Evolutionary conservation across 2,329 filamentous ascomycete species (phyloP).

Genomic region (Cercospora brassicicola): DNA sequence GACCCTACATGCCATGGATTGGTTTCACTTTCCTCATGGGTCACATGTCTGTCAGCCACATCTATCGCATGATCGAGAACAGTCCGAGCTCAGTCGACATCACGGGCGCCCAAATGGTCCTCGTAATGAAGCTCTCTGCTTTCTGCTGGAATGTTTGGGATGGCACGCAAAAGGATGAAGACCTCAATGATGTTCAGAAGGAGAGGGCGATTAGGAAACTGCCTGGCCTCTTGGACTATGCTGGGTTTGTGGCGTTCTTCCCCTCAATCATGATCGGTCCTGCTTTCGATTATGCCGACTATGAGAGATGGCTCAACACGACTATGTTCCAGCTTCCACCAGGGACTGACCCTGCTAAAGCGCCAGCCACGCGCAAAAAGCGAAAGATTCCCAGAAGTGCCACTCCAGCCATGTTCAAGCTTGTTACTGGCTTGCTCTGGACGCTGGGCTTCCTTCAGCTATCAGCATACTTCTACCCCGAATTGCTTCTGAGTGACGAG

Average conservation of each 20-base stretch:
- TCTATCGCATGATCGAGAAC: constrained; percentile 72
- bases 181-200: constrained; percentile 84
- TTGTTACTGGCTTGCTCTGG: constrained; percentile 71
- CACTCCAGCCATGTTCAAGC: constrained; percentile 78
- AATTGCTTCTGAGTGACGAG: constrained; percentile 63
- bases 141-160: constrained; percentile 99
- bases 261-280: constrained; percentile 86
- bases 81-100: constrained; percentile 74
- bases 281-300: constrained; percentile 92
- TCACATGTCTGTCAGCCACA: constrained; percentile 89
- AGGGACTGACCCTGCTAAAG: constrained; percentile 79
- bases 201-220: constrained; percentile 74
- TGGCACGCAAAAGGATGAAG: constrained; percentile 72
- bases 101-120: constrained; percentile 93
- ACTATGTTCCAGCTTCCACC: constrained; percentile 88
- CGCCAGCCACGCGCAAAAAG: constrained; percentile 82
- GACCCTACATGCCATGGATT: constrained; percentile 96
- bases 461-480: constrained; percentile 64
- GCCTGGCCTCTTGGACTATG: constrained; percentile 75
- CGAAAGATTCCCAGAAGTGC: constrained; percentile 89
- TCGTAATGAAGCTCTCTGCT: constrained; percentile 94
- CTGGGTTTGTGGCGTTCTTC: constrained; percentile 93
- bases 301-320: constrained; percentile 87
- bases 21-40: constrained; percentile 92
- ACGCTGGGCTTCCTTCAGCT: constrained; percentile 76